Base-by-base conservation (phyloP, 495 filamentous ascomycete genomes). In the Sordaria brevicollis region DNA sequence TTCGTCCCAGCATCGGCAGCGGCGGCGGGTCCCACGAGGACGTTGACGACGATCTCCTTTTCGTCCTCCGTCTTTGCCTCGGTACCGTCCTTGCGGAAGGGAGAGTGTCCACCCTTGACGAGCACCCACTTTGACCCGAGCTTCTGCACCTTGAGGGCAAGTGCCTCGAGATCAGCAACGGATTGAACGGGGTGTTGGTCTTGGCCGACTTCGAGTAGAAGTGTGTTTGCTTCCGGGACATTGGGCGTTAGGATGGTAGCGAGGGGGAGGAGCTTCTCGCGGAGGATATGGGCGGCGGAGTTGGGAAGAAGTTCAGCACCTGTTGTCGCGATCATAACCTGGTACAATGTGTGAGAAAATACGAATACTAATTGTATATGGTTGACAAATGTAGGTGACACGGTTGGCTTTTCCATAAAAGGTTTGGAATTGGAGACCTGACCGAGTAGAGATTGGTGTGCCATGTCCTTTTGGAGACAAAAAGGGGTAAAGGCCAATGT, bases 281-380 rank as follows among this genome's bases (percentile, higher is more conserved):
- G 84, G 21, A 97, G 78, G 33, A 81, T 84, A 36, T 84, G 71
- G 38, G 97, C 83, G 35, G 94, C 92, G 7, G 86, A 81, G 41
- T 86, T 76, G 1, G 92, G 91, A 8, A 97, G 82, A 37, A 98
- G 82, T 75, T 89, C 83, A 8, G 92, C 87, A 17, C 93, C 93
- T 62, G 88, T 92, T 2, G 94, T 97, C 8, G 94, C 91, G 17
- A 97, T 86, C 93, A 98, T 97, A 19, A 98, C 93, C 91, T 96
- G 69, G 31, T 54, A 65, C n/a, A n/a, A 62, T 77, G 71, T 34
- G 35, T 67, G 65, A 68, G 35, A 11, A 38, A 39, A 35, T 31
- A n/a, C 1, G 11, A 19, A 19, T 38, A 21, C 3, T 35, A 9
- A 29, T 29, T 0, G 25, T 25, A 54, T 11, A 11, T 35, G 35